A percentile compares a stretch with the other conserved stretches of the same genome.
phyloP scores from a whole-genome alignment of 2,329 filamentous ascomycete species.

The Basipetospora chlamydospora region DNA sequence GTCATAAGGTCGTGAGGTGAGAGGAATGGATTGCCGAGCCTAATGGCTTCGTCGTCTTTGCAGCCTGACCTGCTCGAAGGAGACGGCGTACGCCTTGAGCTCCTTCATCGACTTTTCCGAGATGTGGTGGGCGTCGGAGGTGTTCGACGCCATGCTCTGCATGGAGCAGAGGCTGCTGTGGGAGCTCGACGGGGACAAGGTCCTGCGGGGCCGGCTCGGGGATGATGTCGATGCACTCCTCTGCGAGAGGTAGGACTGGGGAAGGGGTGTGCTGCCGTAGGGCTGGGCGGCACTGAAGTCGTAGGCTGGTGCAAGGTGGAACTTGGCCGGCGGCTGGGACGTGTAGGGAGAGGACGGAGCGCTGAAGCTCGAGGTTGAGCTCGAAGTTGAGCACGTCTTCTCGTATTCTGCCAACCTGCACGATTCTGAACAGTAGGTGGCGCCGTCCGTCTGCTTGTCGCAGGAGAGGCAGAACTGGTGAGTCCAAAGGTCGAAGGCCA shows the following conservation, averaged over 20 bases:
- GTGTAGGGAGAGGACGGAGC: slow-evolving; percentile 12
- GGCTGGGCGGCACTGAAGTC: slow-evolving; percentile 54
- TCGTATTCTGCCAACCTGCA: slow-evolving; percentile 83
- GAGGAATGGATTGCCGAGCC: slow-evolving; percentile 11
- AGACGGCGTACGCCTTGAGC: slow-evolving; percentile 72
- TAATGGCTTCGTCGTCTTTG: slow-evolving; percentile 44
- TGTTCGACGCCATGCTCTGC: slow-evolving; percentile 42
- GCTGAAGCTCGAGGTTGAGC: slow-evolving; percentile 4
- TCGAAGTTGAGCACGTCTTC: slow-evolving; percentile 34
- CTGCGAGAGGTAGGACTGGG: slow-evolving; percentile 23
- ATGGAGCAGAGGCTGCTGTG: slow-evolving; percentile 75
- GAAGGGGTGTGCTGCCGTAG: slow-evolving; percentile 31
- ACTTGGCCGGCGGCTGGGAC: slow-evolving; percentile 23
- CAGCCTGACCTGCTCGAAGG: slow-evolving; percentile 67
- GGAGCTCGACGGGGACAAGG: slow-evolving; percentile 58
- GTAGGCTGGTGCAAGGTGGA: slow-evolving; percentile 61
- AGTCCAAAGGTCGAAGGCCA: slow-evolving; percentile 56
- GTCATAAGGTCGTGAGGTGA: not conserved
- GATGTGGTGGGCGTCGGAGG: slow-evolving; percentile 39
- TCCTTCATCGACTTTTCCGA: slow-evolving; percentile 68
- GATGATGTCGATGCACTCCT: slow-evolving; percentile 10
- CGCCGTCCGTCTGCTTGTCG: slow-evolving; percentile 63
- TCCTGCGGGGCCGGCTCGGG: slow-evolving; percentile 19
- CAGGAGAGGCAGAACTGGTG: slow-evolving; percentile 89
- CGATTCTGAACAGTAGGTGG: slow-evolving; percentile 82